phyloP scores from a whole-genome alignment of 139 green algal species.

The Limnomonas spitsbergensis region DNA sequence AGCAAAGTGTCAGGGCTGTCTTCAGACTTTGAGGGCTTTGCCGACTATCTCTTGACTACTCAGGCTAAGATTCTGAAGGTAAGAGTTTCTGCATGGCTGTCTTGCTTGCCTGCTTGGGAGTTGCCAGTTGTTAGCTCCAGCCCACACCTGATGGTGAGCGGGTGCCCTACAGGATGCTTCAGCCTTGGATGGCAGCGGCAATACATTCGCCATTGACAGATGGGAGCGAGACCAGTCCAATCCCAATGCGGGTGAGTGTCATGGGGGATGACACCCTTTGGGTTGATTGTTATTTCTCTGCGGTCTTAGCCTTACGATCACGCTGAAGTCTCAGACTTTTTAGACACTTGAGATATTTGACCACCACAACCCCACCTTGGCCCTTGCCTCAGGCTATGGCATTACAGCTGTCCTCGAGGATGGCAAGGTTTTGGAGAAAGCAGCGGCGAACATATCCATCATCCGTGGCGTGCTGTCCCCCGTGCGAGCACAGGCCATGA shows the following conservation, averaged over 20 bases:
- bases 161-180: constrained; percentile 23
- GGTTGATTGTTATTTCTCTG: no score
- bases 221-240: constrained; percentile 51
- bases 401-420: constrained; percentile 91
- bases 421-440: constrained; percentile 89
- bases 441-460: constrained; percentile 76
- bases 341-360: background rate
- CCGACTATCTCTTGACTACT: constrained; percentile 42
- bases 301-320: no score
- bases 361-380: no score
- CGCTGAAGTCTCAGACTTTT: background rate
- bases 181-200: constrained; percentile 57
- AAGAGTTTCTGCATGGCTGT: constrained; percentile 11
- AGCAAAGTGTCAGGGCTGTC: no score
- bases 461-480: constrained; percentile 68
- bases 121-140: no score
- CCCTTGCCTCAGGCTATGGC: constrained; percentile 80
- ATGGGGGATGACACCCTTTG: background rate
- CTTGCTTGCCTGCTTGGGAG: background rate
- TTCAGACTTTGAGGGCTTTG: constrained; percentile 43
- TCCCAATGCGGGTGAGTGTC: constrained; percentile 43
- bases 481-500: constrained; percentile 67
- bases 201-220: constrained; percentile 52
- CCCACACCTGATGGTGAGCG: no score
- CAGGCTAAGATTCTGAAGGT: constrained; percentile 48